Evolutionary conservation across 2,329 filamentous ascomycete genomes (phyloP), one percentile per base, ranked within the genome.

Genomic region (Diaporthe capsici): DNA sequence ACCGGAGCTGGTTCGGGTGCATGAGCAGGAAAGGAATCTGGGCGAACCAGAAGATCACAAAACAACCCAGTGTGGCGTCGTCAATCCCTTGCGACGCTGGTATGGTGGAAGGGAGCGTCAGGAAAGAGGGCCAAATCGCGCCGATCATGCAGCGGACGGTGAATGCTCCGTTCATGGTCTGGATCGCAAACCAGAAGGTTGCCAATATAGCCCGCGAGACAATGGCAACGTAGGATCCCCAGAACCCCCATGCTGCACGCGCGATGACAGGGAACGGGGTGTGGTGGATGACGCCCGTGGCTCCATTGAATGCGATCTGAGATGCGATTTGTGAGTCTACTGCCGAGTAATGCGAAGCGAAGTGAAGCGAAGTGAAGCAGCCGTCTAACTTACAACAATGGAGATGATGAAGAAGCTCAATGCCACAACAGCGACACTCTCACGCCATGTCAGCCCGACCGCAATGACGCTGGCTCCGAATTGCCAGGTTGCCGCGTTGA

Each of bases 121-220:
- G 77, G 76, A 84, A 86, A 25, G 82, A 83, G 0, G 85, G 85
- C 84, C 85, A 87, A 74, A 86, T 85, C 20, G 84, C 82, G 1
- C 68, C 68, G 57, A 75, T 72, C 74, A 75, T 75, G 60, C 37
- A 53, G 22, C 70, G 74, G 37, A 75, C 74, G 1, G 74, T 75
- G 25, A 55, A 73, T 3, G 57, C 80, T 10, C 83, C 83, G 58
- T 79, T 79, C 44, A 79, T 81, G 0, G 79, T 81, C 73, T 84
- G 82, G 10, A 84, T 82, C 9, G 81, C 83, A 39, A 82, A 83
- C 84, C 84, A 85, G 71, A 85, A 83, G 20, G 83, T 80, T 7
- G 83, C 83, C n/a, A 82, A 79, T 25, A 84, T 80, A n/a, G 81
- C 82, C 0, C 84, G 80, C 65, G 81, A 81, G 47, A 84, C 78